Evolutionary conservation across 306 rosid genomes (phyloP).

Genomic region (Lathyrus oleraceus): DNA sequence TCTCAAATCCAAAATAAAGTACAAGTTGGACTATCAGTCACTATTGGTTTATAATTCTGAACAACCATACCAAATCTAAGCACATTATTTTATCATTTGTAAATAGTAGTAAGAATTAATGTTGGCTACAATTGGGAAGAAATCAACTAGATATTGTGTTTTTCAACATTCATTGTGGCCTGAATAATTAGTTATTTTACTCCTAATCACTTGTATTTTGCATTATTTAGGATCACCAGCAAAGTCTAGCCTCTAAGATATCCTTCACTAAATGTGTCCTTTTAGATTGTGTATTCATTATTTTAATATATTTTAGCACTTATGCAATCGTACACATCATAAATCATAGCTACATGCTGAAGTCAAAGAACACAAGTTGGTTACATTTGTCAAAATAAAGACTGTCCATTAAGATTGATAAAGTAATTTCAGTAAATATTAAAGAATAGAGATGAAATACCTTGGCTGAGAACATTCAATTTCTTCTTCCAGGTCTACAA

Average conservation of each 20-base stretch:
- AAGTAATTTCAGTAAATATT: neutral
- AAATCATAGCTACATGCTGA: constrained; percentile 35
- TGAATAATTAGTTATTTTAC: constrained; percentile 10
- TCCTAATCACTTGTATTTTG: constrained; percentile 12
- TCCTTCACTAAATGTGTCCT: constrained; percentile 14
- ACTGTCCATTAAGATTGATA: constrained; percentile 17
- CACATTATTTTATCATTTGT: constrained; percentile 19
- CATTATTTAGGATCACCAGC: neutral
- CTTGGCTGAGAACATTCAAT: constrained; percentile 11
- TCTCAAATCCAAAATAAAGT: constrained; percentile 11
- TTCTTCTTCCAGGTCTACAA: constrained; percentile 54
- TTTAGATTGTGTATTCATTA: constrained; percentile 28
- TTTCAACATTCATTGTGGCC: constrained; percentile 20
- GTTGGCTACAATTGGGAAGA: constrained; percentile 18
- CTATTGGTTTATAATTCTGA: constrained; percentile 8
- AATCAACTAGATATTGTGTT: constrained; percentile 27
- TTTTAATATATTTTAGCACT: constrained; percentile 9
- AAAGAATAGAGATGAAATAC: constrained; percentile 30
- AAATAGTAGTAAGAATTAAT: neutral
- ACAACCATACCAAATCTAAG: constrained; percentile 18
- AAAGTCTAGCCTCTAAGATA: constrained; percentile 23
- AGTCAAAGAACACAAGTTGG: constrained; percentile 19
- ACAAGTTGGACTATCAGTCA: constrained; percentile 5
- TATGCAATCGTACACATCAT: neutral
- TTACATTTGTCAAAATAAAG: constrained; percentile 24